Conservation (phyloP, 2,329 filamentous ascomycete genomes). For the Chaetomium sp. region DNA sequence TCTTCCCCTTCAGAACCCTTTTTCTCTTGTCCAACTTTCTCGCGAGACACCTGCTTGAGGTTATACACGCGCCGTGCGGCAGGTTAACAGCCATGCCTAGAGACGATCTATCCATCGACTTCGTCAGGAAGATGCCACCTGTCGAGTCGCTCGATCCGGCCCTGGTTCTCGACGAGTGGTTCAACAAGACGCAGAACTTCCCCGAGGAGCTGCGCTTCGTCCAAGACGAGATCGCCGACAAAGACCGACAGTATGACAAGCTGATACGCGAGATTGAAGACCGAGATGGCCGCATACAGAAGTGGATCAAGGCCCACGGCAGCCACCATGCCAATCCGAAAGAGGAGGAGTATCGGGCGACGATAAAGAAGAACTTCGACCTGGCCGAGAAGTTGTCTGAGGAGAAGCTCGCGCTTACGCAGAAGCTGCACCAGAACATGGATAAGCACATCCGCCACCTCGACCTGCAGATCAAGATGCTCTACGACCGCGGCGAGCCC, state of each 20-base stretch:
- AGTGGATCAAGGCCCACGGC: slow-evolving; percentile 71
- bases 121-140: slow-evolving; percentile 59
- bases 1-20: not conserved
- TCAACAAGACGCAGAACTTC: slow-evolving; percentile 67
- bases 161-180: slow-evolving; percentile 72
- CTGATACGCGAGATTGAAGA: slow-evolving; percentile 63
- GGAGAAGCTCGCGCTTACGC: slow-evolving; percentile 65
- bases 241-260: slow-evolving; percentile 66
- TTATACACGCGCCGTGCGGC: slow-evolving; percentile 13
- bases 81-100: slow-evolving; percentile 62
- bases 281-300: slow-evolving; percentile 69
- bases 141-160: slow-evolving; percentile 56
- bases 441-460: slow-evolving; percentile 58
- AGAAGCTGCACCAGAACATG: slow-evolving; percentile 54
- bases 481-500: slow-evolving; percentile 55
- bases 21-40: not conserved
- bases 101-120: slow-evolving; percentile 67
- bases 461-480: slow-evolving; percentile 55
- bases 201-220: slow-evolving; percentile 78
- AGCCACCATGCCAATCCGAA: slow-evolving; percentile 69
- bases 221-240: slow-evolving; percentile 75
- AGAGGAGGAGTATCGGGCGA: slow-evolving; percentile 60
- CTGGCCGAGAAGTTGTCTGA: slow-evolving; percentile 64
- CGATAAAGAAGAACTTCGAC: slow-evolving; percentile 61
- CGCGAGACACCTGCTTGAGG: not conserved